These are phyloP conservation scores for Corymbia citriodora DNA, from an alignment of 441 rosid genomes.

Conservation along the genomic window DNA sequence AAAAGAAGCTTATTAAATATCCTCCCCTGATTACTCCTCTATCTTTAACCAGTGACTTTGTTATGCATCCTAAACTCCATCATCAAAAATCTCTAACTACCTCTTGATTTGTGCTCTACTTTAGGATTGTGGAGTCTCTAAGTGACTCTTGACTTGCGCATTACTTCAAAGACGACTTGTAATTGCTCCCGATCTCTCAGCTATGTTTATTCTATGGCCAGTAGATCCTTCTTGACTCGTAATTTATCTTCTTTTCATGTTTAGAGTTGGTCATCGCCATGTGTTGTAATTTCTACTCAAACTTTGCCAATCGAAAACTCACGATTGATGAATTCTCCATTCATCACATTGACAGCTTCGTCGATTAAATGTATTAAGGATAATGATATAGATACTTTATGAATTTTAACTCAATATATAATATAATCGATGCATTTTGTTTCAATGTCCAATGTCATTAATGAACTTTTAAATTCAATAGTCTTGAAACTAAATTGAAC, in stretches of 20 bases:
- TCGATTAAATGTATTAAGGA: too few species aligned
- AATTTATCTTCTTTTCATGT: not conserved
- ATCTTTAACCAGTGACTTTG: not conserved
- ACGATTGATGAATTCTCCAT: rapidly evolving
- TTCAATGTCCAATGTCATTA: too few species aligned
- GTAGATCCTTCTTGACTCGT: not conserved
- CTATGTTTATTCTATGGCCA: not conserved
- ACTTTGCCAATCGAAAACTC: not conserved
- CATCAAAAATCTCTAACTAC: not conserved
- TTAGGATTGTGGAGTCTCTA: not conserved
- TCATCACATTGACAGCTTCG: not conserved
- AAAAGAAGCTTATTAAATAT: not conserved
- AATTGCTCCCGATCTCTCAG: not conserved
- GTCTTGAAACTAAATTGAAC: too few species aligned
- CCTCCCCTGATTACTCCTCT: not conserved
- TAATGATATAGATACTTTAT: not conserved
- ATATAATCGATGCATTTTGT: too few species aligned
- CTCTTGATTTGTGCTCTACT: not conserved
- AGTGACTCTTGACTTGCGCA: not conserved
- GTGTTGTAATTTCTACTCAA: not conserved
- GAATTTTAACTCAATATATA: too few species aligned
- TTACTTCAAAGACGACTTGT: not conserved
- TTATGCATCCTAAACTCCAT: not conserved
- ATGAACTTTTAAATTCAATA: too few species aligned
- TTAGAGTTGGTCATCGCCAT: not conserved